Percentiles rank a stretch among this genome's conserved stretches.
phyloP scores from a whole-genome alignment of 2,329 filamentous ascomycete genomes.

The Cytospora paraplurivora region DNA sequence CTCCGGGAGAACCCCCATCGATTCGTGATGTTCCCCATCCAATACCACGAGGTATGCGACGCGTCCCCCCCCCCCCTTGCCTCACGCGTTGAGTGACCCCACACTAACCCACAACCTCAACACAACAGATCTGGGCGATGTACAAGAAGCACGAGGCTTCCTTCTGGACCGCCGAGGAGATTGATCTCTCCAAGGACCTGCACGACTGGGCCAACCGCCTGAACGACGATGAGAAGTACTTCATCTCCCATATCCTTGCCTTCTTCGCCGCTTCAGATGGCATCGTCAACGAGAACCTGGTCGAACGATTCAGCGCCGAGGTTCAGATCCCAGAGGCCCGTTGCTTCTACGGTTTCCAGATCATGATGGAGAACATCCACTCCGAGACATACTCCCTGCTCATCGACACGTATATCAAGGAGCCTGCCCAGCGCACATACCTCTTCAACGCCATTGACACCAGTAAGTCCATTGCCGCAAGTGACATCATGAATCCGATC shows the following conservation, averaged over 20 bases:
- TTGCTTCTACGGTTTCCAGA: slow-evolving; percentile 99
- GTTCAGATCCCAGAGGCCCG: slow-evolving; percentile 97
- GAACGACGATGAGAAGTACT: slow-evolving; percentile 96
- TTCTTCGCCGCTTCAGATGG: slow-evolving; percentile 99
- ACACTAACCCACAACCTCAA: slow-evolving; percentile 42
- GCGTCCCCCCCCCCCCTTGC: slow-evolving; percentile 46
- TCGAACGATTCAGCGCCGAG: slow-evolving; percentile 96
- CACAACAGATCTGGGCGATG: slow-evolving; percentile 94
- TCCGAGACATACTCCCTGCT: slow-evolving; percentile 99
- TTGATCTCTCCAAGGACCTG: slow-evolving; percentile 97
- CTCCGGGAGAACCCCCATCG: slow-evolving; percentile 94
- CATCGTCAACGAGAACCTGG: slow-evolving; percentile 99
- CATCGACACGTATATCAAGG: slow-evolving; percentile 99
- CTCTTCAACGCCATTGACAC: slow-evolving; percentile 99
- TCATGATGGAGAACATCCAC: slow-evolving; percentile 99
- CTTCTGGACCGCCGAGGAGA: slow-evolving; percentile 99
- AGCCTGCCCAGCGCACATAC: slow-evolving; percentile 88
- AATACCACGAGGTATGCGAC: slow-evolving; percentile 92
- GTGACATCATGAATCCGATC: slow-evolving; percentile 62
- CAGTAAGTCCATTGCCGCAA: slow-evolving; percentile 58
- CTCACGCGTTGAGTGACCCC: slow-evolving; percentile 69
- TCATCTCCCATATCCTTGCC: slow-evolving; percentile 96
- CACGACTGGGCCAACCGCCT: slow-evolving; percentile 99
- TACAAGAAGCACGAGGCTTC: slow-evolving; percentile 99
- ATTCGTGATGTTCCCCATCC: slow-evolving; percentile 98